A percentile compares a stretch with the other conserved stretches of the same genome.
phyloP scores from a whole-genome alignment of 176 grass and related monocot species.

The Carex kokanica region DNA sequence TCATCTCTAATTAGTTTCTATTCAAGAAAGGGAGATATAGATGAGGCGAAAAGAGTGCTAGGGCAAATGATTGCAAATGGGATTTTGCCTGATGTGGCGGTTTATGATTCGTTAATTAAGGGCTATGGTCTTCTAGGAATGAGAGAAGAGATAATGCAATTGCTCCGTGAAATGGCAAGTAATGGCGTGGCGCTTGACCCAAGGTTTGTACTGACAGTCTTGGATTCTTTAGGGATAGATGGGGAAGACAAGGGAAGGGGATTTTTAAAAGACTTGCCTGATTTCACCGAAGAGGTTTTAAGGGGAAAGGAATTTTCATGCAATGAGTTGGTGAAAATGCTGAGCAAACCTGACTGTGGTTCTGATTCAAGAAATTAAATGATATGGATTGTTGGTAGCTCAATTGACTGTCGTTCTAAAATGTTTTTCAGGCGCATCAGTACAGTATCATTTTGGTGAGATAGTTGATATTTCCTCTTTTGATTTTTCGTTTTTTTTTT shows the following conservation, averaged over 20 bases:
- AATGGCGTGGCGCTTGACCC: constrained; percentile 32
- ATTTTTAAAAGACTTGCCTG: constrained; percentile 29
- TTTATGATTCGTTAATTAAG: constrained; percentile 43
- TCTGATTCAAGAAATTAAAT: background rate
- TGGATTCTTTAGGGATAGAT: constrained; percentile 32
- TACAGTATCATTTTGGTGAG: background rate
- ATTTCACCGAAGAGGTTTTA: constrained; percentile 32
- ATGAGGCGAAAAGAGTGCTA: constrained; percentile 33
- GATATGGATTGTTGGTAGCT: background rate
- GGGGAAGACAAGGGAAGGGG: constrained; percentile 21
- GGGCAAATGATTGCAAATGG: constrained; percentile 32
- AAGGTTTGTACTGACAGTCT: constrained; percentile 28
- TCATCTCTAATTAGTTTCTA: constrained; percentile 32
- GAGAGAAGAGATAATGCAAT: constrained; percentile 29
- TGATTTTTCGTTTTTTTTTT: background rate
- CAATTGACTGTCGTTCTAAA: background rate
- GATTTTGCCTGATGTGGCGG: constrained; percentile 33
- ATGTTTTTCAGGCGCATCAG: background rate
- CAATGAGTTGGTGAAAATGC: constrained; percentile 35
- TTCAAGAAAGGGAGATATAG: constrained; percentile 26
- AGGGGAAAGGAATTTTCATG: constrained; percentile 30
- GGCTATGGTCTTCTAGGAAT: constrained; percentile 21
- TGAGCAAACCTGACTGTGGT: constrained; percentile 9
- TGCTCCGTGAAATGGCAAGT: constrained; percentile 40
- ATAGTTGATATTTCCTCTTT: background rate